Conservation (phyloP, 192 early-diverging fungal genomes). For the Coemansia asiatica region DNA sequence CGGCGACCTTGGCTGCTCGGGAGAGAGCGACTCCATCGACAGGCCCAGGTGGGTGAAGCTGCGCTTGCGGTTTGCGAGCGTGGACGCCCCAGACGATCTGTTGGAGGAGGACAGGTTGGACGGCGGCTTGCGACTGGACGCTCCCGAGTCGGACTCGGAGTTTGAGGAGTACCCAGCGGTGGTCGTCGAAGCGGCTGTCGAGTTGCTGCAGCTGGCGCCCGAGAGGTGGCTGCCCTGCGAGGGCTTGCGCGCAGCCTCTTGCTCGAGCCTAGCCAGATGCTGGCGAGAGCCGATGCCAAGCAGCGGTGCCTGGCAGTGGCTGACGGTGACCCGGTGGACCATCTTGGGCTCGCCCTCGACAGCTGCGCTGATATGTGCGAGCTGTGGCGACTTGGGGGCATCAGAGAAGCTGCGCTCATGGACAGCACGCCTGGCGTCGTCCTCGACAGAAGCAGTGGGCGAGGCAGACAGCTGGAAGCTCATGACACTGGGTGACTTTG, state of each 20-base stretch:
- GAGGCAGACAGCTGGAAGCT: constrained; percentile 16
- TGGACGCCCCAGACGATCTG: constrained; percentile 37
- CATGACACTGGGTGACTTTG: constrained; percentile 19
- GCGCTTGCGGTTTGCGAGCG: constrained; percentile 51
- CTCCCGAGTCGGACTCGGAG: background rate
- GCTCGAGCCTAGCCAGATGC: constrained; percentile 7
- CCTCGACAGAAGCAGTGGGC: background rate
- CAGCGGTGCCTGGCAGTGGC: constrained; percentile 30
- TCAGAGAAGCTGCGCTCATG: constrained; percentile 51
- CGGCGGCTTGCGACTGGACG: background rate
- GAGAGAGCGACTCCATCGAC: constrained; percentile 46
- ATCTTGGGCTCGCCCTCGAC: constrained; percentile 15
- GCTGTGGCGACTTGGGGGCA: constrained; percentile 26
- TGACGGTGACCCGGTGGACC: constrained; percentile 44
- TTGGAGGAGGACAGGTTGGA: constrained; percentile 19
- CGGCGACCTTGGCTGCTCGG: constrained; percentile 6
- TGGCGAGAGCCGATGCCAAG: constrained; percentile 14
- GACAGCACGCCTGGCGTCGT: constrained; percentile 13
- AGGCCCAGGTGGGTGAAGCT: constrained; percentile 55
- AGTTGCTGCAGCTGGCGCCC: constrained; percentile 15
- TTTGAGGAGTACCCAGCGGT: constrained; percentile 17
- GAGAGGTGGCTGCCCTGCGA: constrained; percentile 50
- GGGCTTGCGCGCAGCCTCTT: constrained; percentile 31
- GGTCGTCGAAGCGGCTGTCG: constrained; percentile 6
- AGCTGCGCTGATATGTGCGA: background rate